Evolutionary conservation across 176 grass and related monocot genomes (phyloP).

Genomic region (Carex myosuroides): DNA sequence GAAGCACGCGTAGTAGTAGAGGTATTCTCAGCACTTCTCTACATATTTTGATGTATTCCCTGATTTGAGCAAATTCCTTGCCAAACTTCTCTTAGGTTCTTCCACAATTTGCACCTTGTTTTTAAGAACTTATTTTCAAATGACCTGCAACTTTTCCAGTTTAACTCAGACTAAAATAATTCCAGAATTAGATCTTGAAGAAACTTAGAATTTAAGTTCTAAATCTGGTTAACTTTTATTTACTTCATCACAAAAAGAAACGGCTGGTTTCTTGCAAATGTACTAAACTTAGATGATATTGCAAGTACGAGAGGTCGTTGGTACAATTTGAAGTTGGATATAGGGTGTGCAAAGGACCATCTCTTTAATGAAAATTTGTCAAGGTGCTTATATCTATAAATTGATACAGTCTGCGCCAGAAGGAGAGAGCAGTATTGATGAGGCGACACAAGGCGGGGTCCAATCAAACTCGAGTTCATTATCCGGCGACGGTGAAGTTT

Average conservation of each 20-base stretch:
- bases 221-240: not conserved
- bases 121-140: not conserved
- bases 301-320: not conserved
- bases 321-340: not conserved
- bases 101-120: not conserved
- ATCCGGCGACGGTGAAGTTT: constrained; percentile 60
- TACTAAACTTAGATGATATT: not conserved
- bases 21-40: constrained; percentile 43
- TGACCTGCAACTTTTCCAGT: not conserved
- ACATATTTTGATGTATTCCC: too few relatives aligned
- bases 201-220: not conserved
- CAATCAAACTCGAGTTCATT: constrained; percentile 47
- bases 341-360: not conserved
- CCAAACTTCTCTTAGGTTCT: not conserved
- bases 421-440: constrained; percentile 41
- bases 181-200: not conserved
- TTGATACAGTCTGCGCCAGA: constrained; percentile 62
- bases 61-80: too few relatives aligned
- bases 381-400: constrained; percentile 13
- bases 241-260: not conserved
- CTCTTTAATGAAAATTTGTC: not conserved
- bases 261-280: not conserved
- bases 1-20: constrained; percentile 61
- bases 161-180: not conserved
- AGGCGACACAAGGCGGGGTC: constrained; percentile 11